These are phyloP conservation scores for Fraxinus ornus DNA, from an alignment of 305 asterid species.

Conservation along the genomic window DNA sequence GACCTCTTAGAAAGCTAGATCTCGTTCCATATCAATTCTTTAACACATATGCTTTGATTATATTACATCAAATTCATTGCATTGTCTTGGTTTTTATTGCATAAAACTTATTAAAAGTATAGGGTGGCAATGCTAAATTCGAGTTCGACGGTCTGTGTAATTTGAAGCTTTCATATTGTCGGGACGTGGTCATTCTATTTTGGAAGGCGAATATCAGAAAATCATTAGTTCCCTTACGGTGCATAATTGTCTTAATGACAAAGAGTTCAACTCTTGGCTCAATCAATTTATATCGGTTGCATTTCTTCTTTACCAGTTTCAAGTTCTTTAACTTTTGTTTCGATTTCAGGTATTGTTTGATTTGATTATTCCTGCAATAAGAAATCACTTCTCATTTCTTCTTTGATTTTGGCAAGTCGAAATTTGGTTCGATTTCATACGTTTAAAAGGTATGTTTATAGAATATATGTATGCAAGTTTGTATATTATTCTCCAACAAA, in stretches of 20 bases:
- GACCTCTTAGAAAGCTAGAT: too few relatives aligned
- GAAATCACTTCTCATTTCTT: background rate
- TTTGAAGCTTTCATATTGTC: background rate
- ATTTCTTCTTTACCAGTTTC: background rate
- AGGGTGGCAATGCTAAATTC: too few relatives aligned
- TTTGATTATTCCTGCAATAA: background rate
- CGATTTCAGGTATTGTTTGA: background rate
- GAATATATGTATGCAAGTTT: background rate
- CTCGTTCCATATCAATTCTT: too few relatives aligned
- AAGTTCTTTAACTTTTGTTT: background rate
- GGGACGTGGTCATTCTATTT: background rate
- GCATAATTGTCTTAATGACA: background rate
- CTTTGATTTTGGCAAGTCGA: background rate
- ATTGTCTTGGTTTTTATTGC: too few relatives aligned
- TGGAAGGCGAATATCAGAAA: background rate
- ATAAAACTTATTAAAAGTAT: too few relatives aligned
- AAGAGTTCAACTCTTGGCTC: background rate
- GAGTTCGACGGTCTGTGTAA: background rate
- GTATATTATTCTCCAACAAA: background rate
- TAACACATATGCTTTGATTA: too few relatives aligned
- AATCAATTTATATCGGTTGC: background rate
- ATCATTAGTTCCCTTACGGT: too few relatives aligned
- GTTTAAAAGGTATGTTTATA: background rate
- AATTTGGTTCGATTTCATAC: background rate
- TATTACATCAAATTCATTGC: too few relatives aligned